A percentile compares a stretch with the other conserved stretches of the same genome.
Evolutionary conservation across 192 early-diverging fungal species (phyloP).

Genomic region (Martensiomyces pterosporus): DNA sequence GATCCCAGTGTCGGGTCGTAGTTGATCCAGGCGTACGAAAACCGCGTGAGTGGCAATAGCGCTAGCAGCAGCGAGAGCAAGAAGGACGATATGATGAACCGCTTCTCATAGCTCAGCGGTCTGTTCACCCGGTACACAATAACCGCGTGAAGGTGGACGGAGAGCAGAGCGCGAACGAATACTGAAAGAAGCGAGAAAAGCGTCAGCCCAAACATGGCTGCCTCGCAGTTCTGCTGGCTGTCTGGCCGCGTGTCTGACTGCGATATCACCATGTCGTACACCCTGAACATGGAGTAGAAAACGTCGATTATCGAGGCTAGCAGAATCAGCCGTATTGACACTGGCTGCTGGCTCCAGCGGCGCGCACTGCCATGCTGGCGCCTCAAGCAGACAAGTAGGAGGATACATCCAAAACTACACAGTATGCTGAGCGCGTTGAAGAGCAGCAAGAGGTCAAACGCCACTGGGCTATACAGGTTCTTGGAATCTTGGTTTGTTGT

Average conservation of each 20-base stretch:
- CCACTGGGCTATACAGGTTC: conserved; percentile 9
- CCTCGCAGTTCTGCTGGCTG: conserved; percentile 33
- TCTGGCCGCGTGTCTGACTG: conserved; percentile 19
- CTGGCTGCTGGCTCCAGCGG: conserved; percentile 17
- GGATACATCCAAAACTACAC: conserved; percentile 14
- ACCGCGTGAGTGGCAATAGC: conserved; percentile 17
- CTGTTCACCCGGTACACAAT: conserved; percentile 12
- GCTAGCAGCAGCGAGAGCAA: conserved; percentile 15
- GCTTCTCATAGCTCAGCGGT: conserved; percentile 16
- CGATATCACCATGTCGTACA: conserved; percentile 23
- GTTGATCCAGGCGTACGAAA: conserved; percentile 27
- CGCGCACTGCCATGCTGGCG: conserved; percentile 3
- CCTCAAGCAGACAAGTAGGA: conserved; percentile 5
- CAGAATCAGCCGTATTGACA: conserved; percentile 20
- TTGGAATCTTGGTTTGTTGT: background rate
- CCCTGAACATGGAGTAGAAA: conserved; percentile 12
- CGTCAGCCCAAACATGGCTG: conserved; percentile 35
- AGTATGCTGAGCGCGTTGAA: conserved; percentile 20
- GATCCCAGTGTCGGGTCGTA: conserved; percentile 31
- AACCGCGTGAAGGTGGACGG: conserved; percentile 20
- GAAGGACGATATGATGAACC: conserved; percentile 18
- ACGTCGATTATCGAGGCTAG: conserved; percentile 22
- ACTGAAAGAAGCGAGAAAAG: conserved; percentile 31
- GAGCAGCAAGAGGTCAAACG: conserved; percentile 8
- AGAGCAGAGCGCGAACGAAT: conserved; percentile 24